Percentiles rank a stretch among this genome's conserved stretches.
phyloP scores from a whole-genome alignment of 768 basidiomycete genomes.

The Termitomyces sp. region DNA sequence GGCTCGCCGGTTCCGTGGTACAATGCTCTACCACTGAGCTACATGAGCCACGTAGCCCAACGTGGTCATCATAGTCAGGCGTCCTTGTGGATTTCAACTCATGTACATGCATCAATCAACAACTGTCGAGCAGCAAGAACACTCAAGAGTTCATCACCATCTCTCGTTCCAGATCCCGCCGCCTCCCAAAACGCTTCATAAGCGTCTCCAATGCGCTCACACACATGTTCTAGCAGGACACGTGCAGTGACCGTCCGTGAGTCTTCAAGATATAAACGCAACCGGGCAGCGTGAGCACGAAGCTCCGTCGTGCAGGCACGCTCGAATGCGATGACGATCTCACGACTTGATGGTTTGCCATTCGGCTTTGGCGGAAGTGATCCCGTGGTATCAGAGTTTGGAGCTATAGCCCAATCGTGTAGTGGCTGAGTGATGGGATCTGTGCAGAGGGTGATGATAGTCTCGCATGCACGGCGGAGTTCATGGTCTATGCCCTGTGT shows the following conservation, averaged over 20 bases:
- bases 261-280: slow-evolving; percentile 79
- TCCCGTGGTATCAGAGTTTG: slow-evolving; percentile 10
- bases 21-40: no score
- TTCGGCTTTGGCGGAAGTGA: slow-evolving; percentile 1
- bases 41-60: no score
- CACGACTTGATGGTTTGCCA: slow-evolving; percentile 45
- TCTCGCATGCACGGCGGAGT: slow-evolving; percentile 81
- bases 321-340: slow-evolving; percentile 49
- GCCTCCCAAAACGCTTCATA: slow-evolving; percentile 72
- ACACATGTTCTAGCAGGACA: slow-evolving; percentile 72
- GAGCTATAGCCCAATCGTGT: slow-evolving; percentile 41
- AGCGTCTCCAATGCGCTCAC: slow-evolving; percentile 67
- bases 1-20: no score
- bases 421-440: slow-evolving; percentile 54
- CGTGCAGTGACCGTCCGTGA: slow-evolving; percentile 74
- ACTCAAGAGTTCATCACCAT: slow-evolving; percentile 1
- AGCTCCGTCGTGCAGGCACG: slow-evolving; percentile 50
- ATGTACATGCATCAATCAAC: slow-evolving; percentile 7
- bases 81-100: no score
- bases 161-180: slow-evolving; percentile 24
- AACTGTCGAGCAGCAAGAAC: slow-evolving; percentile 5
- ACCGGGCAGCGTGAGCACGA: slow-evolving; percentile 45
- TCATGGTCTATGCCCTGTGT: slow-evolving; percentile 79
- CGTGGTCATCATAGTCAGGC: no score
- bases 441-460: slow-evolving; percentile 64